Base-by-base conservation (phyloP, 78 protist species). In the Diacronema lutheri region DNA sequence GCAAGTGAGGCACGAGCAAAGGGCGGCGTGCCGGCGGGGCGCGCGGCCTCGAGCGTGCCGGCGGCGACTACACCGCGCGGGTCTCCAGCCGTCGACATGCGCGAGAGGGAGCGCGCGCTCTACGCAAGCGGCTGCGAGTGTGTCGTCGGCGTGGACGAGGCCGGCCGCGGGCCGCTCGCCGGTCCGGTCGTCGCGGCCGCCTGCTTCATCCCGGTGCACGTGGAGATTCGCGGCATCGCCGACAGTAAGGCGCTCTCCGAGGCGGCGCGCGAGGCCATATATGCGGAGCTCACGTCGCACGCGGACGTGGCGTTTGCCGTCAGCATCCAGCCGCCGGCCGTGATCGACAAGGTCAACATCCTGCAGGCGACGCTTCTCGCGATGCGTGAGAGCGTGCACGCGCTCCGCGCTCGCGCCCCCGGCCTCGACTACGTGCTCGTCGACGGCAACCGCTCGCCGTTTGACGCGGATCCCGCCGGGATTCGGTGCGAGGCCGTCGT, bases 161-260 rank as follows among this genome's bases (percentile, higher is more conserved):
- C 85, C 3, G 85, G 85, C 7, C n/a, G 85, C 21, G 85, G 85
- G 11, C 85, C 85, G 37, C 72, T 81, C 6, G 85, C 85, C 14
- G 85, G 72, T 6, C 72, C 72, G 3, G 85, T 81, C 20, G 85
- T 81, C 19, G 85, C 46, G 14, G 85, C 85, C 44, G 85, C 66
- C 7, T 81, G 85, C 72, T 19, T 4, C 3, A 10, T 81, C n/a
- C 85, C 85, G 12, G 10, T 4, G 38, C 20, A 56, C n/a, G 21
- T 65, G 40, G 14, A 44, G 19, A n/a, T 14, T 4, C 20, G 4
- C 14, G 85, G 72, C 60, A 9, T 81, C 6, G 37, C 14, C 72
- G 85, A 81, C 85, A 81, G 85, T 74, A 81, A 81, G 85, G 31
- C 14, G 72, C 23, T 81, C 21, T 60, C 57, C 19, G 85, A 69